These are phyloP conservation scores for Punica granatum DNA, from an alignment of 345 rosid species.

Conservation along the genomic window DNA sequence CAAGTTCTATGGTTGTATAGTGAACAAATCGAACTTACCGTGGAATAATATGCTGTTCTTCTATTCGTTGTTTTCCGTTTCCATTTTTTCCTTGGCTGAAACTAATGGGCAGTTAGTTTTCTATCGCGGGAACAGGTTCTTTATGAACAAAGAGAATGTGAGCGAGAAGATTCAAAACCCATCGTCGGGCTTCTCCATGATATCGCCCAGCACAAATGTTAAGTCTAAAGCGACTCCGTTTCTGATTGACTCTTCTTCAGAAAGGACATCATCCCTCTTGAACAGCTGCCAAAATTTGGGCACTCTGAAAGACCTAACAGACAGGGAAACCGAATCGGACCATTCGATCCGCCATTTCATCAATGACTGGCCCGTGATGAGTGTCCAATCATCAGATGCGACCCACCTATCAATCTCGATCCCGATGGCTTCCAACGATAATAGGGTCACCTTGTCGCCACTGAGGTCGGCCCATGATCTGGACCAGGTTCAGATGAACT, in stretches of 20 bases:
- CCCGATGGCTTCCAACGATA: conserved; percentile 38
- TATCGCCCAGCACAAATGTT: conserved; percentile 11
- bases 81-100: background rate
- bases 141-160: conserved; percentile 22
- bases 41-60: background rate
- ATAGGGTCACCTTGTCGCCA: conserved; percentile 32
- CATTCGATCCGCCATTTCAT: conserved; percentile 49
- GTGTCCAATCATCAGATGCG: conserved; percentile 28
- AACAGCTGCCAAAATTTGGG: conserved; percentile 27
- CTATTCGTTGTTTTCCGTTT: background rate
- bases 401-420: conserved; percentile 61
- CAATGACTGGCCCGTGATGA: conserved; percentile 43
- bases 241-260: conserved; percentile 7
- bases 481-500: conserved; percentile 45
- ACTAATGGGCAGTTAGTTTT: background rate
- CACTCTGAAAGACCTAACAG: conserved; percentile 27
- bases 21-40: background rate
- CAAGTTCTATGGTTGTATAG: too few relatives aligned
- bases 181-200: conserved; percentile 21
- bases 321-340: conserved; percentile 31
- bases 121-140: conserved; percentile 28
- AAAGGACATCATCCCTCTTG: conserved; percentile 17
- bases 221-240: conserved; percentile 22
- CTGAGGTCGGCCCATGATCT: conserved; percentile 36
- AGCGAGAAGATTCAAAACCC: conserved; percentile 25